Conservation (phyloP, 495 filamentous ascomycete genomes). For the Trichocladium antarcticum region DNA sequence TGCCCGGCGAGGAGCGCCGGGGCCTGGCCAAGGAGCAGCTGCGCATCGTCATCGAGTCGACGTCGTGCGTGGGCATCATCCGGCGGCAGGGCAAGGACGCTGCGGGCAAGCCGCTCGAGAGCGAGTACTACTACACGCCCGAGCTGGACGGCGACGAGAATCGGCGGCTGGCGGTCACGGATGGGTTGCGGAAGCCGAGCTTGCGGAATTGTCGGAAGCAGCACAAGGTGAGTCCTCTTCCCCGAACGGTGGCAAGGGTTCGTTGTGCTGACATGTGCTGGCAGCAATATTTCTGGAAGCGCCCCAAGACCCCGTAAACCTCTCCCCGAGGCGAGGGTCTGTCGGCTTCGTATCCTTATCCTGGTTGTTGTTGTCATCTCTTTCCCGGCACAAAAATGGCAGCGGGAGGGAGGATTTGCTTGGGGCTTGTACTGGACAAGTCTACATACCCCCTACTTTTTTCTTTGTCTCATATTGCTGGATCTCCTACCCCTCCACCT, state of each 20-base stretch:
- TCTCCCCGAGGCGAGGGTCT: not conserved
- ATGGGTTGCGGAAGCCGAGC: constrained; percentile 76
- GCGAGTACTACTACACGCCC: constrained; percentile 95
- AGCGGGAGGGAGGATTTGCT: not conserved
- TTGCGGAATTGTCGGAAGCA: constrained; percentile 80
- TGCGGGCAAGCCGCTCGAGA: constrained; percentile 84
- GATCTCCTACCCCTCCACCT: not conserved
- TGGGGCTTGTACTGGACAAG: not conserved
- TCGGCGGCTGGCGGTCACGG: constrained; percentile 70
- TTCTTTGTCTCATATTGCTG: constrained; percentile 1
- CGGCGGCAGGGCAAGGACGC: constrained; percentile 89
- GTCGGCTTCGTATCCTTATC: not conserved
- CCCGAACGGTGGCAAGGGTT: constrained; percentile 10
- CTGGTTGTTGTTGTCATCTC: too few relatives aligned
- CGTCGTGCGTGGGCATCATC: constrained; percentile 75
- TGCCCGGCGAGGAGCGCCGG: constrained; percentile 55
- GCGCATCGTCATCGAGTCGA: constrained; percentile 55
- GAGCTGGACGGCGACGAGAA: constrained; percentile 74
- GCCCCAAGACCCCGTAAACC: constrained; percentile 47
- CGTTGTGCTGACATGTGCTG: constrained; percentile 15
- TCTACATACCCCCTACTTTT: not conserved
- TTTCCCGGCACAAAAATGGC: too few relatives aligned
- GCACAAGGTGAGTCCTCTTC: constrained; percentile 66
- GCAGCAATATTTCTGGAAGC: constrained; percentile 92
- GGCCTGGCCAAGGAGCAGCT: constrained; percentile 51